Evolutionary conservation across 805 yeast genomes (phyloP).

Genomic region (Zygosaccharomyces pseudorouxii): DNA sequence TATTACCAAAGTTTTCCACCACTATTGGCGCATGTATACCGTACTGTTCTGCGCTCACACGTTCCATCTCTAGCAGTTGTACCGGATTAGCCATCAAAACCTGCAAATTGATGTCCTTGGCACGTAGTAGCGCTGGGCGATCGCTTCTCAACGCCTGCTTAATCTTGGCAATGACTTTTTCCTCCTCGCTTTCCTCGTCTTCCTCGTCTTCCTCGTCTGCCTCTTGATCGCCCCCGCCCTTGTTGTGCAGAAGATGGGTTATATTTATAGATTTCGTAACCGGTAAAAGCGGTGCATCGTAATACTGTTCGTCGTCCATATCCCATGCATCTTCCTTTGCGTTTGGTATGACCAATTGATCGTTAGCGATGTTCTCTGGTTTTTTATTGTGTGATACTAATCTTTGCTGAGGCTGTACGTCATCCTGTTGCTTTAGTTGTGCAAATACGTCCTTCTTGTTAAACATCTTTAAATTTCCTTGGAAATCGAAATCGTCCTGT

Average conservation of each 20-base stretch:
- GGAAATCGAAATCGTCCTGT: conserved; percentile 76
- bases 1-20: conserved; percentile 65
- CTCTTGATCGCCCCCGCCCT: conserved; percentile 17
- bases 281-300: conserved; percentile 26
- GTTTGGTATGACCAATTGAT: conserved; percentile 67
- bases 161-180: conserved; percentile 23
- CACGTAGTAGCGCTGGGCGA: conserved; percentile 14
- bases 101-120: conserved; percentile 22
- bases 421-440: conserved; percentile 64
- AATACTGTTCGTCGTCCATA: conserved; percentile 22
- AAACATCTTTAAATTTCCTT: conserved; percentile 71
- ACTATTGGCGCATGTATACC: conserved; percentile 43
- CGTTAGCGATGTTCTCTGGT: conserved; percentile 51
- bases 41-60: conserved; percentile 50
- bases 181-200: conserved; percentile 18
- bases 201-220: conserved; percentile 12
- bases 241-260: conserved; percentile 33
- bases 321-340: conserved; percentile 53
- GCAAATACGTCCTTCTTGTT: conserved; percentile 78
- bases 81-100: conserved; percentile 69
- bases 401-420: conserved; percentile 53
- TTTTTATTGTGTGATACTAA: conserved; percentile 71
- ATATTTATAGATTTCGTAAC: conserved; percentile 36
- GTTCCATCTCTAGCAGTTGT: conserved; percentile 72
- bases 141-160: conserved; percentile 12